Evolutionary conservation across 352 stramenopile genomes (phyloP), one percentile per base, ranked within the genome.

Genomic region (Plasmopara viticola): DNA sequence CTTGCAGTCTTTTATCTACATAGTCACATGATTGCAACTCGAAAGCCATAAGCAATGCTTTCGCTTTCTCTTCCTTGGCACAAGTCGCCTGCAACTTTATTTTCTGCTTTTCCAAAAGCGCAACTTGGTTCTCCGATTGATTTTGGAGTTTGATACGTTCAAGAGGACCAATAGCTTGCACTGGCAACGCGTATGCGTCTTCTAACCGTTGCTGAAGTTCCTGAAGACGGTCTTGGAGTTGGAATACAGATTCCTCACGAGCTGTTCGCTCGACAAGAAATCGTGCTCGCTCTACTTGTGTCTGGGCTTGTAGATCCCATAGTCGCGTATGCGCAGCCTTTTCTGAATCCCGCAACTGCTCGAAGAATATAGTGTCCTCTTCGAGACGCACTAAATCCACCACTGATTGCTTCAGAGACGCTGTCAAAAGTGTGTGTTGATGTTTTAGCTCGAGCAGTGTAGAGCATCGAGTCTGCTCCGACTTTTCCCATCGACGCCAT

Each of bases 261-360:
- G 66, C 60, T 9, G 78, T 74, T 9, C 78, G 78, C 49, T 89
- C 78, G 2, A 89, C 57, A 20, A 87, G 57, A 17, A 87, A 89
- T 0, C 74, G 64, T 8, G 70, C 72, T 12, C 75, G 58, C 17
- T 80, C 72, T 10, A 86, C 62, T 54, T 89, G 78, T 0, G 70
- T 51, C 33, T 79, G 66, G 9, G 72, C 72, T 62, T 89, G 78
- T 1, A 74, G 48, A 9, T 61, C 55, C 75, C 73, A 89, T 44
- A 89, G 52, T 2, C 60, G 52, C 1, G 69, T 66, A 48, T 85
- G 74, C 1, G 66, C 18, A 5, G 64, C 63, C 30, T 83, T 77
- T 50, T 87, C 73, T 7, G 72, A 54, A 20, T 67, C 56, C 17
- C 50, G 48, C 9, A 91, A 34, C 14, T 61, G 54, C 28, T 73